Conservation (phyloP, 768 basidiomycete species). For the Trametes cingulata region DNA sequence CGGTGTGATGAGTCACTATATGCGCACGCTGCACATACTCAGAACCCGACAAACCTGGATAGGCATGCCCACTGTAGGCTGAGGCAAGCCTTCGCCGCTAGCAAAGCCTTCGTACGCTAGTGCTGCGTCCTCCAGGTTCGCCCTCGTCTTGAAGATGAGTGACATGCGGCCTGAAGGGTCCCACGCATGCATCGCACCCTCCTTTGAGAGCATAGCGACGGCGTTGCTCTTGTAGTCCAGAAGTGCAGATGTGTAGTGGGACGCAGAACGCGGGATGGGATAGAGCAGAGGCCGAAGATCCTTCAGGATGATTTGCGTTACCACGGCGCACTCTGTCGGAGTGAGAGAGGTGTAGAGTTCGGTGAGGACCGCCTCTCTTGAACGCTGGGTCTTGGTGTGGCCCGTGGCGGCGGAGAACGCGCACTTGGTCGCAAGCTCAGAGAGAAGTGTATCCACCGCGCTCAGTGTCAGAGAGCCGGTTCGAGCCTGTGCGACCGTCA, state of each 20-base stretch:
- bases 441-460: slow-evolving; percentile 66
- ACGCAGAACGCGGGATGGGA: slow-evolving; percentile 49
- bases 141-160: slow-evolving; percentile 52
- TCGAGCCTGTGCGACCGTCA: not conserved
- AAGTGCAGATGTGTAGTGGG: slow-evolving; percentile 52
- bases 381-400: slow-evolving; percentile 34
- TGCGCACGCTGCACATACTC: not conserved
- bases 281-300: slow-evolving; percentile 82
- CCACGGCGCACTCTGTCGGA: slow-evolving; percentile 62
- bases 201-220: slow-evolving; percentile 53
- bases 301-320: slow-evolving; percentile 87
- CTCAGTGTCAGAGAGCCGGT: slow-evolving; percentile 38
- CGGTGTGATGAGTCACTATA: not conserved
- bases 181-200: slow-evolving; percentile 74
- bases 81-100: slow-evolving; percentile 22
- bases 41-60: slow-evolving; percentile 51
- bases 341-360: slow-evolving; percentile 60
- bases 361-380: slow-evolving; percentile 44
- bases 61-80: slow-evolving; percentile 57
- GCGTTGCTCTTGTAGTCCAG: slow-evolving; percentile 57
- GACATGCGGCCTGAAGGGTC: slow-evolving; percentile 58
- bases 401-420: slow-evolving; percentile 53
- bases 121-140: slow-evolving; percentile 60
- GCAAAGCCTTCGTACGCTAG: slow-evolving; percentile 33
- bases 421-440: slow-evolving; percentile 72